Evolutionary conservation across 1,284 basidiomycete genomes (phyloP).

Genomic region (Irpex lacteus): DNA sequence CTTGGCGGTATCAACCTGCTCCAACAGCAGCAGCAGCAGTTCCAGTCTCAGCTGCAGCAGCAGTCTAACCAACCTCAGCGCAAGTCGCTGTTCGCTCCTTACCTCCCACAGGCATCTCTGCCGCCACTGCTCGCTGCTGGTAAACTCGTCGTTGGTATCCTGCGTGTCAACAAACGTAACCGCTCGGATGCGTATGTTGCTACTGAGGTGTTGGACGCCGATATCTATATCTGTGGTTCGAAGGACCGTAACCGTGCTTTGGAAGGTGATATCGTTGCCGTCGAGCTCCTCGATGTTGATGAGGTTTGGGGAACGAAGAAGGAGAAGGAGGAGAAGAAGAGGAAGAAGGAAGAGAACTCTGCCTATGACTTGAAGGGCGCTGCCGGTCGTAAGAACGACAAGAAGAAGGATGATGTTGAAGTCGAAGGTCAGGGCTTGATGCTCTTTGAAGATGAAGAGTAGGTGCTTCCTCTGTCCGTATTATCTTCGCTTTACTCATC

Average conservation of each 20-base stretch:
- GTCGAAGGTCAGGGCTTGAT: slow-evolving; percentile 98
- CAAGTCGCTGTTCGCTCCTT: slow-evolving; percentile 98
- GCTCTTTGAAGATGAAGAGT: slow-evolving; percentile 97
- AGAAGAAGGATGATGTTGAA: slow-evolving; percentile 99
- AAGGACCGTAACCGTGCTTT: slow-evolving; percentile 98
- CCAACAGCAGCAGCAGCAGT: slow-evolving; percentile 87
- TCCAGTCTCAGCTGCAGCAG: slow-evolving; percentile 89
- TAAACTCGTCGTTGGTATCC: slow-evolving; percentile 95
- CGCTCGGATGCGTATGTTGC: slow-evolving; percentile 98
- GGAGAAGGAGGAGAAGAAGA: slow-evolving; percentile 99
- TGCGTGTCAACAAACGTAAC: slow-evolving; percentile 99
- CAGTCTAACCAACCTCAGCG: slow-evolving; percentile 89
- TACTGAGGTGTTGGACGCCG: slow-evolving; percentile 97
- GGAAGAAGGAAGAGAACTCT: slow-evolving; percentile 98
- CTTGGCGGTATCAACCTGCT: slow-evolving; percentile 77
- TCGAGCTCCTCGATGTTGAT: slow-evolving; percentile 96
- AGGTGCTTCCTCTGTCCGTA: slow-evolving; percentile 27
- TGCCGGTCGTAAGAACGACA: slow-evolving; percentile 89
- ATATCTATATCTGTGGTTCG: slow-evolving; percentile 98
- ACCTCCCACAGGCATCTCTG: slow-evolving; percentile 95
- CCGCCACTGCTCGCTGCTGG: slow-evolving; percentile 97
- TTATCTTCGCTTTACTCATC: slow-evolving; percentile 9
- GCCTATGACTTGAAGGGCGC: slow-evolving; percentile 81
- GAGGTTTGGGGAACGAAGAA: slow-evolving; percentile 99
- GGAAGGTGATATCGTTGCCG: slow-evolving; percentile 98